Evolutionary conservation across 352 stramenopile genomes (phyloP).

Genomic region (Pythium volutum): DNA sequence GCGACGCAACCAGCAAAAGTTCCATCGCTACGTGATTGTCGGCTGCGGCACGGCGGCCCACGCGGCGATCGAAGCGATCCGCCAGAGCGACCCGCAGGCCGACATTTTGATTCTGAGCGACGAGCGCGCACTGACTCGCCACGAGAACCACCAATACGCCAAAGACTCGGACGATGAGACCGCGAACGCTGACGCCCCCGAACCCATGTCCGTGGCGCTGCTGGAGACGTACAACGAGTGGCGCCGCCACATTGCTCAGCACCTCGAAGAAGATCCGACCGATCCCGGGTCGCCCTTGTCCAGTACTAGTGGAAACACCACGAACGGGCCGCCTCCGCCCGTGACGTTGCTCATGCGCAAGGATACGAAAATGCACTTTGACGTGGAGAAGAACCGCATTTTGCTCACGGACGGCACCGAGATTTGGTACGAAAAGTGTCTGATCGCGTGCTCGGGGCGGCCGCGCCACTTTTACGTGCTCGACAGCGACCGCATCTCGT

Average conservation of each 20-base stretch:
- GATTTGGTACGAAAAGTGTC: conserved; percentile 83
- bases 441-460: conserved; percentile 82
- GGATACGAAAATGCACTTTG: conserved; percentile 64
- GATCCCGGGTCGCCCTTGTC: conserved; percentile 5
- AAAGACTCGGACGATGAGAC: conserved; percentile 25
- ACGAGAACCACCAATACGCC: conserved; percentile 31
- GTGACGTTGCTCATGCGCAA: conserved; percentile 81
- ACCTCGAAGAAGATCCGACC: conserved; percentile 69
- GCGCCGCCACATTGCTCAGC: conserved; percentile 78
- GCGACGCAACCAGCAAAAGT: conserved; percentile 65
- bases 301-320: background rate
- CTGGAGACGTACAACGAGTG: conserved; percentile 90
- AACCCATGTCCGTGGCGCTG: conserved; percentile 46
- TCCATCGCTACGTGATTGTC: conserved; percentile 89
- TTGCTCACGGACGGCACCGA: conserved; percentile 75
- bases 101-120: conserved; percentile 90
- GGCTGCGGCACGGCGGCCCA: conserved; percentile 87
- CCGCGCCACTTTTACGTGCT: conserved; percentile 89
- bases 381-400: conserved; percentile 85
- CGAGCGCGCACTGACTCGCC: conserved; percentile 57
- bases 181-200: conserved; percentile 14
- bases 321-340: conserved; percentile 24
- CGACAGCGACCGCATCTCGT: conserved; percentile 77
- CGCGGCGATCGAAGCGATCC: conserved; percentile 90
- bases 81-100: conserved; percentile 64